phyloP scores from a whole-genome alignment of 139 green algal species.

The Micractinium sp. region DNA sequence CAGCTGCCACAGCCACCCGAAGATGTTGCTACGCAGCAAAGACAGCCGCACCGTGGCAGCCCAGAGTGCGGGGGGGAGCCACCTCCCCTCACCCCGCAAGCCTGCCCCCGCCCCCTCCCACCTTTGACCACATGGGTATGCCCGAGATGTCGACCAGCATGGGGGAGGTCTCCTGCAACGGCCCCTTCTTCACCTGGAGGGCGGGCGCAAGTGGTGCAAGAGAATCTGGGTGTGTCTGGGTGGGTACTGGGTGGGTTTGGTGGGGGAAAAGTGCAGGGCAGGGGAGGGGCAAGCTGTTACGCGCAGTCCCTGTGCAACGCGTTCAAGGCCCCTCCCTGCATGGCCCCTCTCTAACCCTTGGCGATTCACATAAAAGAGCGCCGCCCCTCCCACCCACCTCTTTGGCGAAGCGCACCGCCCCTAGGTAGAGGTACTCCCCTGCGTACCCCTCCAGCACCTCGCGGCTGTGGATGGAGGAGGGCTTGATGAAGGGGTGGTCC shows the following conservation, averaged over 20 bases:
- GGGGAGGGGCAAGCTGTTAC: no score
- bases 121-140: conserved; percentile 91
- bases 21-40: neutral
- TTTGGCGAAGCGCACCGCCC: conserved; percentile 81
- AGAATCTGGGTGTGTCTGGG: no score
- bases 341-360: neutral
- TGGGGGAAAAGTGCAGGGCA: no score
- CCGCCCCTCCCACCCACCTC: conserved; percentile 44
- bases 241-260: no score
- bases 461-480: conserved; percentile 82
- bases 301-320: no score
- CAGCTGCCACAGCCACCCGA: neutral
- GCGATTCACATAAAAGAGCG: neutral
- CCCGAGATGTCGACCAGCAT: conserved; percentile 95
- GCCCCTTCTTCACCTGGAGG: conserved; percentile 93
- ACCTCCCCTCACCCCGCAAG: no score
- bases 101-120: conserved; percentile 17
- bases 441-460: conserved; percentile 75
- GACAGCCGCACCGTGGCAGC: no score
- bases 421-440: conserved; percentile 92
- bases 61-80: no score
- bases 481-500: conserved; percentile 79
- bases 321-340: neutral
- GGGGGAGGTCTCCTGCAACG: conserved; percentile 91
- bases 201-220: neutral